phyloP scores from a whole-genome alignment of 2,329 filamentous ascomycete genomes.

The Apiospora kogelbergensis region DNA sequence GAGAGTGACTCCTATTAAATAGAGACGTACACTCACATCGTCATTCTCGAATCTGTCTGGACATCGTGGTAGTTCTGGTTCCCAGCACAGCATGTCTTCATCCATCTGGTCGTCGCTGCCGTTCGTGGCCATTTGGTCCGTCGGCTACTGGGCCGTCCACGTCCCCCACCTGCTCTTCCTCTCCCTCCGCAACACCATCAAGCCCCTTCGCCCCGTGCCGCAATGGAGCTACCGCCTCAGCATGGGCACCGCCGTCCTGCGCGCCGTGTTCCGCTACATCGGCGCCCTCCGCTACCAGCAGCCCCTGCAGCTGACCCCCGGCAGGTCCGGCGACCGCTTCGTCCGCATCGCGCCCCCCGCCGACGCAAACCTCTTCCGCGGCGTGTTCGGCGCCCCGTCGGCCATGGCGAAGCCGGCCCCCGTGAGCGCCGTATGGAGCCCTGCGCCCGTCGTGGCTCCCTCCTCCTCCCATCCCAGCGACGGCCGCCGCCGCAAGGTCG shows the following conservation, averaged over 20 bases:
- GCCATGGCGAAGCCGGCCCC: conserved; percentile 16
- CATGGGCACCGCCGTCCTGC: conserved; percentile 13
- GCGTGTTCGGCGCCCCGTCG: conserved; percentile 13
- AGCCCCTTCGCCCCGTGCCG: conserved; percentile 18
- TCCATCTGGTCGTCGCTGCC: conserved; percentile 16
- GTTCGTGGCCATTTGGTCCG: conserved; percentile 14
- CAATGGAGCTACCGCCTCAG: conserved; percentile 18
- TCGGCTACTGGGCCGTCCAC: conserved; percentile 4
- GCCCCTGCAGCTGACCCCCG: conserved; percentile 14
- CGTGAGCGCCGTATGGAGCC: conserved; percentile 19
- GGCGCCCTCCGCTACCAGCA: conserved; percentile 14
- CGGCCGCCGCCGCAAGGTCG: background rate
- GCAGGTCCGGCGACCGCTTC: conserved; percentile 16
- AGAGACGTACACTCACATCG: no score
- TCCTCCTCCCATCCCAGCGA: background rate
- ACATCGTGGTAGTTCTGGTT: background rate
- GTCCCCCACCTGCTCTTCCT: conserved; percentile 12
- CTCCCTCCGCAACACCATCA: conserved; percentile 16
- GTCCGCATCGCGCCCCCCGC: conserved; percentile 13
- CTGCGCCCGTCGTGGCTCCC: background rate
- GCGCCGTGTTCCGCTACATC: conserved; percentile 14
- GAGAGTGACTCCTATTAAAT: no score
- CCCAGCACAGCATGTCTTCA: background rate
- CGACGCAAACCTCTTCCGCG: conserved; percentile 8
- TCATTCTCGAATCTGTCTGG: no score